phyloP scores from a whole-genome alignment of 331 rosid species.

The Phaseolus coccineus region DNA sequence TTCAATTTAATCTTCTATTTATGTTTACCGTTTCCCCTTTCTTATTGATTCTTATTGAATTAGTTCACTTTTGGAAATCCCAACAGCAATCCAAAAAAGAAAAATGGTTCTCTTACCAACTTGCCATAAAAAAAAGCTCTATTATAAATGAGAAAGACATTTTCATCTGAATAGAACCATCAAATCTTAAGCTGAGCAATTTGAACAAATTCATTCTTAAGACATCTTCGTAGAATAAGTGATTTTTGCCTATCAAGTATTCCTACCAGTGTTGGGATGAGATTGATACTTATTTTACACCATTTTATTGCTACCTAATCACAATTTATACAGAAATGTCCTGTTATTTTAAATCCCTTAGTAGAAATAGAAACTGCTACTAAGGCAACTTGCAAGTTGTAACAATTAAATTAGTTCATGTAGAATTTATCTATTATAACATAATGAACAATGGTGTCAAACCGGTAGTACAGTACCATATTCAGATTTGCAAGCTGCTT shows the following conservation, averaged over 20 bases:
- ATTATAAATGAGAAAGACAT: not conserved
- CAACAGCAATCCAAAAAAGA: not conserved
- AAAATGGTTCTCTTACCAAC: not conserved
- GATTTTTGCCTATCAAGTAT: not conserved
- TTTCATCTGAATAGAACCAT: not conserved
- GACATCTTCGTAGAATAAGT: not conserved
- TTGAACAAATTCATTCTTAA: not conserved
- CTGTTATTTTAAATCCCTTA: not conserved
- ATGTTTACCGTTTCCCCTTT: not conserved
- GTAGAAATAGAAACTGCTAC: not conserved
- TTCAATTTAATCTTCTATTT: slow-evolving; percentile 26
- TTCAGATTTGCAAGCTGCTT: not conserved
- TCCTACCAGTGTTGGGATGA: not conserved
- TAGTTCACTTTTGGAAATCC: slow-evolving; percentile 10
- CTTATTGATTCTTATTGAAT: slow-evolving; percentile 18
- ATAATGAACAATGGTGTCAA: not conserved
- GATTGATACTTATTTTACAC: not conserved
- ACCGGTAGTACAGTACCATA: not conserved
- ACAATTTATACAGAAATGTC: not conserved
- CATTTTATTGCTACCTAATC: not conserved
- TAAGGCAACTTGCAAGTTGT: slow-evolving; percentile 10
- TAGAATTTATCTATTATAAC: not conserved
- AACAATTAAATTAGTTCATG: slow-evolving; percentile 10
- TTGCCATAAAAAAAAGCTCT: not conserved
- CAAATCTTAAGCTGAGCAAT: not conserved